Evolutionary conservation across 257 asterid species (phyloP).

Genomic region (Vinca minor): DNA sequence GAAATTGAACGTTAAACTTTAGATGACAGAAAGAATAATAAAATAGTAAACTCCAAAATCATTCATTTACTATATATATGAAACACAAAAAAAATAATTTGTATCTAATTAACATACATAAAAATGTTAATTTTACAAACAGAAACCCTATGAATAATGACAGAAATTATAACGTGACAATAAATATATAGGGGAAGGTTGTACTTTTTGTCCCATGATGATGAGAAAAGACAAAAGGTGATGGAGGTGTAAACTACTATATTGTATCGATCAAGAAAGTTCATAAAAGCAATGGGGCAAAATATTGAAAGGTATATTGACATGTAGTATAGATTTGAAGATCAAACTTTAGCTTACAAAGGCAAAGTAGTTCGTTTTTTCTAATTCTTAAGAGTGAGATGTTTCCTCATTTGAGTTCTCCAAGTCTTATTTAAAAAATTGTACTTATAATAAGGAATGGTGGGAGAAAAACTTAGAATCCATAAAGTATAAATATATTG

Average conservation of each 20-base stretch:
- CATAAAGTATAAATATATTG: background rate
- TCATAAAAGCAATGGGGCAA: conserved; percentile 5
- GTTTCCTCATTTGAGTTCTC: conserved; percentile 4
- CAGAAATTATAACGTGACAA: too few relatives aligned
- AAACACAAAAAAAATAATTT: too few relatives aligned
- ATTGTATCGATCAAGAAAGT: background rate
- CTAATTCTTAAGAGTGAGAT: background rate
- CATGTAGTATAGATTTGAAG: background rate
- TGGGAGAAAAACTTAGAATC: background rate
- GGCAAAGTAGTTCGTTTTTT: conserved; percentile 2
- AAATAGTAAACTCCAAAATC: too few relatives aligned
- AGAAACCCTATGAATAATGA: too few relatives aligned
- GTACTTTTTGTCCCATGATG: background rate
- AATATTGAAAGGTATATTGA: too few relatives aligned
- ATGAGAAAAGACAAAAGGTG: conserved; percentile 3
- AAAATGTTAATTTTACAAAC: too few relatives aligned
- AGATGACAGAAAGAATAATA: too few relatives aligned
- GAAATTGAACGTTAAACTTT: too few relatives aligned
- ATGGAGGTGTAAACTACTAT: background rate
- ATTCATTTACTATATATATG: too few relatives aligned
- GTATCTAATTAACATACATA: too few relatives aligned
- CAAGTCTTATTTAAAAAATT: too few relatives aligned
- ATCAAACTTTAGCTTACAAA: background rate
- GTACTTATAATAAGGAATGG: background rate
- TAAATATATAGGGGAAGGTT: too few relatives aligned